Evolutionary conservation across 768 basidiomycete genomes (phyloP).

Genomic region (Amanita subjunquillea): DNA sequence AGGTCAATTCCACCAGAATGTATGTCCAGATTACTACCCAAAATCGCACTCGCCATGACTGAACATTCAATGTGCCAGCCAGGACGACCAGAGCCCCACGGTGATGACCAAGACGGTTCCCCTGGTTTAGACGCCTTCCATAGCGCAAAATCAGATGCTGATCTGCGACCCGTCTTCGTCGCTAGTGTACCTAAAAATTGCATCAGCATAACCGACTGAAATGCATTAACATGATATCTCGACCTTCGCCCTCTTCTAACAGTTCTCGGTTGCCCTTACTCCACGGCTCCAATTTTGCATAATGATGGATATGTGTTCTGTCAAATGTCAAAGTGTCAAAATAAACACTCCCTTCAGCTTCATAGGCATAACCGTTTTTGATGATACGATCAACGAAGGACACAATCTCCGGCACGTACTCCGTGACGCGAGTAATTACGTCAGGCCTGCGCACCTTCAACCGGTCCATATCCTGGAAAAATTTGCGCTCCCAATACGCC

Average conservation of each 20-base stretch:
- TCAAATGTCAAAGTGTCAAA: constrained; percentile 86
- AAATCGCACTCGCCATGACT: constrained; percentile 89
- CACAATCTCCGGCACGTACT: constrained; percentile 94
- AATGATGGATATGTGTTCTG: constrained; percentile 63
- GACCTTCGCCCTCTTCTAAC: constrained; percentile 93
- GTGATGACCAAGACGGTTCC: constrained; percentile 93
- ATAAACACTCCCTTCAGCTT: constrained; percentile 72
- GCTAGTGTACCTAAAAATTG: constrained; percentile 24
- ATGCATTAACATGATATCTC: constrained; percentile 41
- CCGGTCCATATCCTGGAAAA: constrained; percentile 89
- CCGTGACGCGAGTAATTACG: constrained; percentile 88
- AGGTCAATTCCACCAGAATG: constrained; percentile 96
- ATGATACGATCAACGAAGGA: constrained; percentile 80
- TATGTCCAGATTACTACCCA: constrained; percentile 91
- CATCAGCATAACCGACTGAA: background rate
- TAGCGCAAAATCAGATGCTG: constrained; percentile 89
- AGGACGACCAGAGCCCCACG: constrained; percentile 93
- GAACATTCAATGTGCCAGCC: constrained; percentile 99
- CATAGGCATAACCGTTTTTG: constrained; percentile 73
- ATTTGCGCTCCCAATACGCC: constrained; percentile 81
- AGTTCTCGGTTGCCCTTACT: constrained; percentile 89
- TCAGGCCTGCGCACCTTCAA: constrained; percentile 83
- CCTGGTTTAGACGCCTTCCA: constrained; percentile 98
- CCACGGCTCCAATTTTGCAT: constrained; percentile 94
- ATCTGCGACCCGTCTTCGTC: constrained; percentile 53